These are phyloP conservation scores for Gamarada debralockiae DNA, from an alignment of 495 filamentous ascomycete species.

Conservation along the genomic window DNA sequence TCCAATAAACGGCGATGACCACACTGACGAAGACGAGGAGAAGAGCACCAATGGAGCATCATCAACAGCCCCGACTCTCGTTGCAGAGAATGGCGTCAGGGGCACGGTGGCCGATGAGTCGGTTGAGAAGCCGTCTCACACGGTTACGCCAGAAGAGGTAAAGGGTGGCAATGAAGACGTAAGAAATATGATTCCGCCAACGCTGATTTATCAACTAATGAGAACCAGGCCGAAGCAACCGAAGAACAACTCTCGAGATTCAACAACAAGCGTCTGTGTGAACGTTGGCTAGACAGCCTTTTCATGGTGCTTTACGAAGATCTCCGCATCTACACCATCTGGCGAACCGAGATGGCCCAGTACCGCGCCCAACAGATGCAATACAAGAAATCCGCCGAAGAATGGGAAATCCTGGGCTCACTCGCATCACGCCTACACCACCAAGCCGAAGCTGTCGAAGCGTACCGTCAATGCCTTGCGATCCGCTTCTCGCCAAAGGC, in stretches of 20 bases:
- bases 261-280: constrained; percentile 93
- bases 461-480: constrained; percentile 77
- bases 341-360: constrained; percentile 95
- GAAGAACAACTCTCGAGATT: constrained; percentile 63
- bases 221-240: constrained; percentile 33
- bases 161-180: constrained; percentile 80
- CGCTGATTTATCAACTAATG: constrained; percentile 4
- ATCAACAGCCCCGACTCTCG: constrained; percentile 12
- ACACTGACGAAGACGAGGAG: constrained; percentile 43
- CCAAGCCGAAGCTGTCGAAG: constrained; percentile 82
- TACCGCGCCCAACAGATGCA: constrained; percentile 83
- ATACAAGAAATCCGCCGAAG: constrained; percentile 92
- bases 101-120: constrained; percentile 20
- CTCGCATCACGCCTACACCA: constrained; percentile 91
- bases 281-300: constrained; percentile 95
- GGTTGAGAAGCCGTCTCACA: constrained; percentile 68
- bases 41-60: constrained; percentile 32
- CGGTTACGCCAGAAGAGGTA: constrained; percentile 74
- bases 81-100: constrained; percentile 23
- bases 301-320: constrained; percentile 99
- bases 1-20: constrained; percentile 52
- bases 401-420: constrained; percentile 97
- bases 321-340: constrained; percentile 96
- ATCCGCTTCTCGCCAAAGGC: constrained; percentile 89
- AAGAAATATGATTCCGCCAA: constrained; percentile 27